These are phyloP conservation scores for Physcomitrium patens DNA, from an alignment of 225 moss, liverwort and hornwort genomes.

Conservation along the genomic window DNA sequence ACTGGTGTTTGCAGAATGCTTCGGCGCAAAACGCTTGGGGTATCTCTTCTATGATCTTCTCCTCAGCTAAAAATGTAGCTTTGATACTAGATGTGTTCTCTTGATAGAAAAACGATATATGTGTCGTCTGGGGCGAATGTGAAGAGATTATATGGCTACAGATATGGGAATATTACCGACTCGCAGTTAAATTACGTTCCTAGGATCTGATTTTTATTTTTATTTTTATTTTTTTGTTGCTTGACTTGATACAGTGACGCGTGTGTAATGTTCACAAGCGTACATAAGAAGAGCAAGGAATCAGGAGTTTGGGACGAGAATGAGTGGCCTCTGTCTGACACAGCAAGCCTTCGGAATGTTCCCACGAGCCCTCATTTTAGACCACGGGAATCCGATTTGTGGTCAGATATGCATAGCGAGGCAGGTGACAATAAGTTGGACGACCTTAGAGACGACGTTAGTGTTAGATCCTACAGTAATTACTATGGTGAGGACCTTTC, in stretches of 20 bases:
- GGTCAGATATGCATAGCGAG: constrained; percentile 58
- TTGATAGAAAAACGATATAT: neutral
- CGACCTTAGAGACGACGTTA: constrained; percentile 53
- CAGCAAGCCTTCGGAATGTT: constrained; percentile 62
- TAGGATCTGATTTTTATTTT: constrained; percentile 24
- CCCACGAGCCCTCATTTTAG: constrained; percentile 59
- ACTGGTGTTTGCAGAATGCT: constrained; percentile 87
- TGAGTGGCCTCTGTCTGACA: constrained; percentile 61
- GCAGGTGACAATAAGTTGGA: constrained; percentile 52
- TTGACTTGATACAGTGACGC: constrained; percentile 48
- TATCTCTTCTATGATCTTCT: constrained; percentile 30
- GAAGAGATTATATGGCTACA: neutral
- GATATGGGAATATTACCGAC: neutral
- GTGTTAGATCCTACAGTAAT: constrained; percentile 49
- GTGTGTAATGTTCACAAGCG: constrained; percentile 52
- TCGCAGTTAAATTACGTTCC: neutral
- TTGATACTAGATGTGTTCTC: neutral
- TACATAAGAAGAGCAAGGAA: constrained; percentile 61
- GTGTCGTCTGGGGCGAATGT: neutral
- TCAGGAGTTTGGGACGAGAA: constrained; percentile 64
- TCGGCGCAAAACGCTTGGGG: constrained; percentile 87
- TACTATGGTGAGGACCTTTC: constrained; percentile 53
- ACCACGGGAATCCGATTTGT: constrained; percentile 51
- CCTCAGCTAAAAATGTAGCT: neutral
- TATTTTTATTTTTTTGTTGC: constrained; percentile 17